Conservation (phyloP, 805 yeast species). For the Candida incommunis region DNA sequence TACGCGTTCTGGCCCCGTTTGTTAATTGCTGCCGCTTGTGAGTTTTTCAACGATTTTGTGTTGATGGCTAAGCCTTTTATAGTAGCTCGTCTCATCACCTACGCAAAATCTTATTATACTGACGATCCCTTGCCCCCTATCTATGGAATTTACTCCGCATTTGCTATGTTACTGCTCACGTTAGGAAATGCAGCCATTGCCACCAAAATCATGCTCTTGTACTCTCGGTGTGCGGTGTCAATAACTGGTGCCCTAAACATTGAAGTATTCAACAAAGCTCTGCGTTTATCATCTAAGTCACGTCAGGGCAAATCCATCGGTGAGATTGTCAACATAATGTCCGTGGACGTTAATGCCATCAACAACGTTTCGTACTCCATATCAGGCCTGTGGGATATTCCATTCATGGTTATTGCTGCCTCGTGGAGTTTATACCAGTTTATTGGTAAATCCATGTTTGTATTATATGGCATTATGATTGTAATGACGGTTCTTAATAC, state of each 20-base stretch:
- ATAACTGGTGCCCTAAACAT: neutral
- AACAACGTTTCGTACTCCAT: slow-evolving; percentile 65
- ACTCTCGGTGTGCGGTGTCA: neutral
- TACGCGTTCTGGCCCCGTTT: neutral
- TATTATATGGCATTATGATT: slow-evolving; percentile 64
- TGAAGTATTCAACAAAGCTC: slow-evolving; percentile 31
- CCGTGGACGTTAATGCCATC: slow-evolving; percentile 80
- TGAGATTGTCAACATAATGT: slow-evolving; percentile 85
- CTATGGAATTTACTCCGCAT: neutral
- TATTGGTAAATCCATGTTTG: slow-evolving; percentile 80
- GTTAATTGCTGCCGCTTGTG: neutral
- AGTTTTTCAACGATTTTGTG: neutral
- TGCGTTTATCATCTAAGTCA: slow-evolving; percentile 51
- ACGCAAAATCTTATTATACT: neutral
- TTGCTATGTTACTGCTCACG: neutral
- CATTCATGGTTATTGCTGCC: slow-evolving; percentile 69
- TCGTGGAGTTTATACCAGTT: slow-evolving; percentile 54
- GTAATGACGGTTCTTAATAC: slow-evolving; percentile 70
- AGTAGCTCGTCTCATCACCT: neutral
- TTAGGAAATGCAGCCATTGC: neutral
- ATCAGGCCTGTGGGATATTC: slow-evolving; percentile 79
- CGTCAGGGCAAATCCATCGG: slow-evolving; percentile 62
- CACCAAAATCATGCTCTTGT: neutral
- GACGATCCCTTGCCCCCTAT: neutral
- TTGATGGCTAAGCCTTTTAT: neutral